Conservation (phyloP, 1,139 yeast genomes). For the Saccharomycopsis phalli region DNA sequence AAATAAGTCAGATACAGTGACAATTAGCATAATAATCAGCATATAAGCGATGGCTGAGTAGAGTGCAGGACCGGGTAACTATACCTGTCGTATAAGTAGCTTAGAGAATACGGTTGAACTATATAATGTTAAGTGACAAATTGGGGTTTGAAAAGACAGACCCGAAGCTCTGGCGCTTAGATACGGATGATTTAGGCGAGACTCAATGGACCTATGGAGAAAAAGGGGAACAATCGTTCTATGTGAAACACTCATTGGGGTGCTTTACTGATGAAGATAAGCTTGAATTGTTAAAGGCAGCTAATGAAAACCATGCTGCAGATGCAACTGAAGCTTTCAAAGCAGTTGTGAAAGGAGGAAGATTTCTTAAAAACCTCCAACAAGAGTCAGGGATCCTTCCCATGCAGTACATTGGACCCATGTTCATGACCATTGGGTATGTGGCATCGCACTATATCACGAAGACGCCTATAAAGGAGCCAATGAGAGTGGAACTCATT, state of each 20-base stretch:
- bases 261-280: constrained; percentile 38
- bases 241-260: constrained; percentile 50
- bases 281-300: constrained; percentile 27
- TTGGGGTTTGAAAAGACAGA: constrained; percentile 52
- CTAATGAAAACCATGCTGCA: constrained; percentile 10
- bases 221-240: constrained; percentile 40
- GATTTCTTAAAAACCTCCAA: constrained; percentile 59
- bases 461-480: constrained; percentile 58
- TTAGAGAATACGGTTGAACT: too few relatives aligned
- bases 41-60: too few relatives aligned
- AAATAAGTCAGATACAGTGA: too few relatives aligned
- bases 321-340: constrained; percentile 15
- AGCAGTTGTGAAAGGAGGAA: constrained; percentile 69
- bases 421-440: constrained; percentile 92
- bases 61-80: too few relatives aligned
- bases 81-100: too few relatives aligned
- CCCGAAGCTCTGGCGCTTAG: constrained; percentile 62
- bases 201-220: constrained; percentile 72
- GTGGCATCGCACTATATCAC: constrained; percentile 69
- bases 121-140: constrained; percentile 7
- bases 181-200: constrained; percentile 63
- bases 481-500: constrained; percentile 58
- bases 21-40: too few relatives aligned
- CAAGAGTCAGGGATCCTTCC: constrained; percentile 80
- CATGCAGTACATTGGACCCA: constrained; percentile 91